Conservation (phyloP, 306 rosid genomes). For the Vigna angularis region DNA sequence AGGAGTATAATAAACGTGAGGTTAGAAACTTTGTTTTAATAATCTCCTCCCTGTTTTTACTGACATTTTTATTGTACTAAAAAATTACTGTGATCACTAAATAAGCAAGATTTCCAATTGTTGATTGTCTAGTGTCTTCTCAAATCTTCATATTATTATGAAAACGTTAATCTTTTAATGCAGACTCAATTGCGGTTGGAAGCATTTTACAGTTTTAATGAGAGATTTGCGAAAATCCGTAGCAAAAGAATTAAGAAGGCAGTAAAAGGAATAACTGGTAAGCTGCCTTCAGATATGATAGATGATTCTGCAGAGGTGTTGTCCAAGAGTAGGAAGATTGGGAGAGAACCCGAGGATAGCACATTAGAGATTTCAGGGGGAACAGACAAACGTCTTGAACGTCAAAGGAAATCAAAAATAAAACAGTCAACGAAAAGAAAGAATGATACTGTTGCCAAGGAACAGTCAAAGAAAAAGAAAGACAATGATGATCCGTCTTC, state of each 20-base stretch:
- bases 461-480: conserved; percentile 46
- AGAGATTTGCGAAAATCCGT: conserved; percentile 91
- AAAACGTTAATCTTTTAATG: conserved; percentile 42
- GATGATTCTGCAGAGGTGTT: conserved; percentile 52
- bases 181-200: conserved; percentile 95
- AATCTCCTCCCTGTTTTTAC: conserved; percentile 4
- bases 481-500: conserved; percentile 34
- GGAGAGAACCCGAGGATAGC: conserved; percentile 47
- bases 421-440: conserved; percentile 66
- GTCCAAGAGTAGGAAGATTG: conserved; percentile 47
- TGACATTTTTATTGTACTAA: conserved; percentile 13
- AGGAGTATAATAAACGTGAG: conserved; percentile 85
- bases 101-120: conserved; percentile 23
- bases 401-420: conserved; percentile 44
- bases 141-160: conserved; percentile 14
- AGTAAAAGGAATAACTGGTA: conserved; percentile 80
- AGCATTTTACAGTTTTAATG: conserved; percentile 91
- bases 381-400: conserved; percentile 47
- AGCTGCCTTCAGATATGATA: conserved; percentile 53
- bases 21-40: conserved; percentile 49
- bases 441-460: conserved; percentile 46
- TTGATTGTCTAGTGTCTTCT: conserved; percentile 27
- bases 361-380: conserved; percentile 49
- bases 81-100: conserved; percentile 28
- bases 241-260: conserved; percentile 94